Evolutionary conservation across 495 filamentous ascomycete genomes (phyloP).

Genomic region (Echria macrotheca): DNA sequence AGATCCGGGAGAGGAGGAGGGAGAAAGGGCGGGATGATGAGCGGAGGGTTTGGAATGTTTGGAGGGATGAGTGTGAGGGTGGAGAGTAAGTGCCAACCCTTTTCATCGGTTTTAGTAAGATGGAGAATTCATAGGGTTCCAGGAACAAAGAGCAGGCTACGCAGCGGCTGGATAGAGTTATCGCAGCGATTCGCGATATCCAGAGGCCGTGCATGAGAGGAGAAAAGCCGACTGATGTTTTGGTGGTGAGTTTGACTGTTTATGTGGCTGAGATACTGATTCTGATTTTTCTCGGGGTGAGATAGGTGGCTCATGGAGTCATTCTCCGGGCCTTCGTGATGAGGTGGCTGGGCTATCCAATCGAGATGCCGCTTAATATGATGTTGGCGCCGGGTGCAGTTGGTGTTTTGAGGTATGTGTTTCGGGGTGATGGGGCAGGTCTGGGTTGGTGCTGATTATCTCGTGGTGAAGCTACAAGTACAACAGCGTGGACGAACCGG

Average conservation of each 20-base stretch:
- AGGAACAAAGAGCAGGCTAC: neutral
- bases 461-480: conserved; percentile 7
- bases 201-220: conserved; percentile 4
- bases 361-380: conserved; percentile 8
- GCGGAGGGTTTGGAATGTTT: conserved; percentile 3
- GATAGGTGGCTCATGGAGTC: conserved; percentile 5
- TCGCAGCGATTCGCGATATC: neutral
- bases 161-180: neutral
- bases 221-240: conserved; percentile 1
- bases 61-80: conserved; percentile 10
- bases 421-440: neutral
- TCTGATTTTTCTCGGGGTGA: neutral
- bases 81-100: conserved; percentile 4
- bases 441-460: neutral
- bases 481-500: conserved; percentile 6
- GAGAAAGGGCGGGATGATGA: conserved; percentile 1
- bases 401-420: conserved; percentile 2
- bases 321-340: conserved; percentile 9
- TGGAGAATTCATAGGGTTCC: neutral
- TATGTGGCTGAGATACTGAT: neutral
- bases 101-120: neutral
- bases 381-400: conserved; percentile 4
- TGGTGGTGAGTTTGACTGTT: neutral
- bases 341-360: conserved; percentile 7
- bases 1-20: conserved; percentile 4